These are phyloP conservation scores for Fusarium sambucinum DNA, from an alignment of 2,329 filamentous ascomycete species.

Conservation along the genomic window DNA sequence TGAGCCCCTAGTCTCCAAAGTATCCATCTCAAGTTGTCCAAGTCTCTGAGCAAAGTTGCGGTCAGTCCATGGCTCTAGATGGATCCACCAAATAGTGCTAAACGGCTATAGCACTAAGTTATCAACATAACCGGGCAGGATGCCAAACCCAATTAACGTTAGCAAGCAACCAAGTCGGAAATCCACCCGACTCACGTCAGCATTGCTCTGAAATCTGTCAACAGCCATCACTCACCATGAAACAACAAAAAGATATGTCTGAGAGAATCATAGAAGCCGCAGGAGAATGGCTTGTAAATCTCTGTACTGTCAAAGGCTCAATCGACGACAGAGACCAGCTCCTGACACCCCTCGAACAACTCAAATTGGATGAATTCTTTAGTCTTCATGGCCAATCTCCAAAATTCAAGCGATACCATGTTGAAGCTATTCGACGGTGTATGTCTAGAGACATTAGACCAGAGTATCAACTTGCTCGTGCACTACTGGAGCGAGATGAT, in stretches of 20 bases:
- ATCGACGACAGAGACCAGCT: not conserved
- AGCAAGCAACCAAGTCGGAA: not conserved
- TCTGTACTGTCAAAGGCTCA: not conserved
- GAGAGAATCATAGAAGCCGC: not conserved
- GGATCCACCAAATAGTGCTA: not conserved
- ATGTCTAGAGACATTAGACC: not conserved
- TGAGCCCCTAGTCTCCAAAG: not conserved
- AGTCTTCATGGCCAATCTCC: not conserved
- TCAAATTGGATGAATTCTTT: slow-evolving; percentile 32
- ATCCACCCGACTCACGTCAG: not conserved
- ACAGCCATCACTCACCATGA: not conserved
- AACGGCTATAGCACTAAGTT: not conserved
- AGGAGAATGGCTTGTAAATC: slow-evolving; percentile 16
- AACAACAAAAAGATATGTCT: no score
- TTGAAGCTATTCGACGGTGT: slow-evolving; percentile 10
- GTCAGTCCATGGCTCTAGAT: not conserved
- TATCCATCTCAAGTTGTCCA: no score
- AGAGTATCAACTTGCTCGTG: slow-evolving; percentile 11
- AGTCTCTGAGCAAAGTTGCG: no score
- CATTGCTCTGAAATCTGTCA: not conserved
- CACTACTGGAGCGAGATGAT: not conserved
- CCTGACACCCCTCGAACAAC: slow-evolving; percentile 6
- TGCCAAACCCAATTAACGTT: not conserved
- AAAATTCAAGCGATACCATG: not conserved
- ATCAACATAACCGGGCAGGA: slow-evolving; percentile 3